Conservation (phyloP, 176 grass and related monocot genomes). For the Avena atlantica region DNA sequence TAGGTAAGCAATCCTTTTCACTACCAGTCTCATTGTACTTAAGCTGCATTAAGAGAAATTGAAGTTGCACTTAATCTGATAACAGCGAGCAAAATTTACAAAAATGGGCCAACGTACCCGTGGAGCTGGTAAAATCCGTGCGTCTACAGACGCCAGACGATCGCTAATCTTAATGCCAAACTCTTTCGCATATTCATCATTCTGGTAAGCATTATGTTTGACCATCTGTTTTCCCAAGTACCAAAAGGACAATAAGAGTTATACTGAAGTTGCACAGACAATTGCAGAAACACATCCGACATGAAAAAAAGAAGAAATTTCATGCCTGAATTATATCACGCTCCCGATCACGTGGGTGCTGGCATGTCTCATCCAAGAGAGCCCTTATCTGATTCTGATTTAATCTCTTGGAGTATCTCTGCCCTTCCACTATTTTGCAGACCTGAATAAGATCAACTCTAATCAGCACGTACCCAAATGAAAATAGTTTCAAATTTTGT, state of each 20-base stretch:
- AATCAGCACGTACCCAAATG: neutral
- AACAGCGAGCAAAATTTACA: slow-evolving; percentile 6
- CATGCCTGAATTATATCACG: slow-evolving; percentile 80
- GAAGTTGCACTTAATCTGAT: slow-evolving; percentile 77
- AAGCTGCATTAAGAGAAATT: slow-evolving; percentile 63
- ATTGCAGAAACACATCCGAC: neutral
- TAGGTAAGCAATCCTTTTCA: slow-evolving; percentile 93
- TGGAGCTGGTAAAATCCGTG: slow-evolving; percentile 90
- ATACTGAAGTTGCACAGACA: neutral
- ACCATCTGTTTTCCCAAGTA: slow-evolving; percentile 58
- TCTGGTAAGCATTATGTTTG: slow-evolving; percentile 76
- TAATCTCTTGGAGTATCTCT: slow-evolving; percentile 91
- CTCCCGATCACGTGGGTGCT: slow-evolving; percentile 74
- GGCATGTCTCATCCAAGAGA: slow-evolving; percentile 86
- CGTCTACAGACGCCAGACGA: slow-evolving; percentile 82
- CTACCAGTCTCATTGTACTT: slow-evolving; percentile 95
- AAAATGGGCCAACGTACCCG: slow-evolving; percentile 51
- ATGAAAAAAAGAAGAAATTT: neutral
- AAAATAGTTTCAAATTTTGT: neutral
- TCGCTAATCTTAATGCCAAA: slow-evolving; percentile 95
- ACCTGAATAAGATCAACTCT: slow-evolving; percentile 44
- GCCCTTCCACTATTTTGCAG: slow-evolving; percentile 96
- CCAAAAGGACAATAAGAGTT: neutral
- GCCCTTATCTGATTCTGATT: slow-evolving; percentile 90
- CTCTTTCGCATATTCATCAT: slow-evolving; percentile 92